Base-by-base conservation (phyloP, 164 flowering plant species). In the Stephania yunnanensis region DNA sequence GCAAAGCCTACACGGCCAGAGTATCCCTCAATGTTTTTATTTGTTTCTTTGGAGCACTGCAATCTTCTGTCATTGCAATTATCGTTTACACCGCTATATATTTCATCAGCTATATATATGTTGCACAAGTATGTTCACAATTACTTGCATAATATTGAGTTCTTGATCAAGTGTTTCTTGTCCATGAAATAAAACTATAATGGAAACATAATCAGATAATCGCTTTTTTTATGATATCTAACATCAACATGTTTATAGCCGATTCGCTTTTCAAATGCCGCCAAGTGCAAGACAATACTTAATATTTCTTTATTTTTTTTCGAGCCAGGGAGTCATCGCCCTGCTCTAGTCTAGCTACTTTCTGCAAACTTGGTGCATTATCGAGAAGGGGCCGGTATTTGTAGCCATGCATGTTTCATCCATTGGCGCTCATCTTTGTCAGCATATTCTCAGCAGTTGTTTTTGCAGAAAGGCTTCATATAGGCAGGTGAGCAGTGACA, bases 371-470 rank as follows among this genome's bases (percentile, higher is more conserved):
- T 87, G 87, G 90, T 79, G 83, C 15, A 79, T 86, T 25, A 80
- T 77, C 50, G 52, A 74, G 13, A 83, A 83, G 64, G 89, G 89
- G 19, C 90, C 87, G 1, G 87, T 87, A 42, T 84, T 86, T 58
- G 71, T 72, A n/a, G 84, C 88, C 17, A 85, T 86, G 87, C 17
- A 85, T 86, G 87, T 85, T 86, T 72, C 73, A 68, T 53, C 90
- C 88, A 2, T 55, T 87, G 7, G 73, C 46, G 1, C 76, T 84
- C 8, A 69, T 85, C 0, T 29, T 80, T 29, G 82, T 81, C 5
- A 85, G 76, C 20, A 36, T 85, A 10, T 83, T 83, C 76, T 86
- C 88, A 5, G 88, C 86, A 20, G 2, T 83, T 73, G 79, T 73
- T 31, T 85, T 86, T 64, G 85, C 83, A 52, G 88, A 85, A 74